Evolutionary conservation across 345 rosid genomes (phyloP), one percentile per base, ranked within the genome.

Genomic region (Hibiscus syriacus): DNA sequence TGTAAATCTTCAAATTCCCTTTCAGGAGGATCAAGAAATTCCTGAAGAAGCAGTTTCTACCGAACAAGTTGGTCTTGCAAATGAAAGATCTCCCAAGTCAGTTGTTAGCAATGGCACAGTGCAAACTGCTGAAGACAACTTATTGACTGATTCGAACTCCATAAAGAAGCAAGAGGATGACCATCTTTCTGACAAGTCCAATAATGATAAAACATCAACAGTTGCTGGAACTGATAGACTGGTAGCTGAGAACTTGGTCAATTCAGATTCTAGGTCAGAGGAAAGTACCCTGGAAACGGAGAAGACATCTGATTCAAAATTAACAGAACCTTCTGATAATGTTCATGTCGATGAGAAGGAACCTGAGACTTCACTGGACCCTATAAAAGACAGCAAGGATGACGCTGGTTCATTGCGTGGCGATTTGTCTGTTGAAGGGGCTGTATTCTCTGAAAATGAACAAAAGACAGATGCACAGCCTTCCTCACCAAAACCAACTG

Each of bases 61-160:
- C 43, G 80, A 78, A 78, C 81, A 54, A 80, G 77, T 58, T 62
- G 83, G 72, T 72, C 73, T 73, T 65, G 74, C 78, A 52, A 75
- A 73, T 80, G 84, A 70, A 23, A 79, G 78, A 73, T 79, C 90
- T 76, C 75, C 88, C 6, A 86, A 80, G 77, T 79, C 84, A 68
- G 85, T 80, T 62, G 73, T 79, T 57, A 77, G 90, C 83, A 91
- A 91, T 81, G 97, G 95, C 26, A 65, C 69, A 6, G 50, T 82
- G n/a, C 81, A 74, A 75, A 26, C 71, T 29, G 76, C 55, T 39
- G 89, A 83, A 70, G 79, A 77, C 38, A 86, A 85, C 32, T 74
- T 82, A 56, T 32, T 73, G n/a, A 77, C 70, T 34, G 90, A 82
- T 36, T 20, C 11, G 0, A 38, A 76, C 70, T 73, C 82, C 11